These are phyloP conservation scores for Vigna reflexopilosa DNA, from an alignment of 306 rosid species.

Conservation along the genomic window DNA sequence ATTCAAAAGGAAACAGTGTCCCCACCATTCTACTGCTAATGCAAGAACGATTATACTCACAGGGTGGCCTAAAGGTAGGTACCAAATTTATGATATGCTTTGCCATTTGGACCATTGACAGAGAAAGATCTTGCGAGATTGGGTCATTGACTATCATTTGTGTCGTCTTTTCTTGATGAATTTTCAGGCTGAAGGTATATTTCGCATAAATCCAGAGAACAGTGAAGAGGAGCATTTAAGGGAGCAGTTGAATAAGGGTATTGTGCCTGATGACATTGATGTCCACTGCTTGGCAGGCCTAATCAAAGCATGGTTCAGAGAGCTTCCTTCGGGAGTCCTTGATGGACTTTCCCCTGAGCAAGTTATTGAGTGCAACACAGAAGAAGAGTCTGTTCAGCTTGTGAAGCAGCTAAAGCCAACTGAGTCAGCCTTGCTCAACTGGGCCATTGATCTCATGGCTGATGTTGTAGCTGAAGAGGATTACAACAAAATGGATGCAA, in stretches of 20 bases:
- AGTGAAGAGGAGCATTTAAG: conserved; percentile 86
- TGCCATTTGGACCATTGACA: not conserved
- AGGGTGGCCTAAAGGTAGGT: conserved; percentile 90
- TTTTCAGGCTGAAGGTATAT: conserved; percentile 87
- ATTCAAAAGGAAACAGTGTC: conserved; percentile 91
- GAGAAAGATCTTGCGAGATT: not conserved
- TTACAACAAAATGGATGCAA: conserved; percentile 88
- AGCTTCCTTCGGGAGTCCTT: conserved; percentile 92
- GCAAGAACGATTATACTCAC: conserved; percentile 95
- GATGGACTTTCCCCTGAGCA: conserved; percentile 96
- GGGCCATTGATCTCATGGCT: conserved; percentile 96
- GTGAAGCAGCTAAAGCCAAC: conserved; percentile 83
- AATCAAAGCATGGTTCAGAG: conserved; percentile 97
- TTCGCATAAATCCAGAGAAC: conserved; percentile 91
- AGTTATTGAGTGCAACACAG: conserved; percentile 88
- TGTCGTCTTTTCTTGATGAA: conserved; percentile 23
- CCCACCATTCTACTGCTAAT: conserved; percentile 86
- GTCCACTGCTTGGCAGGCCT: conserved; percentile 93
- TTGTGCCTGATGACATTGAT: conserved; percentile 86
- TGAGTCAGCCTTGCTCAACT: conserved; percentile 75
- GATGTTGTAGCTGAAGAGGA: conserved; percentile 97
- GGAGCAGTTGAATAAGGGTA: conserved; percentile 81
- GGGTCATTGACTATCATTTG: conserved; percentile 19
- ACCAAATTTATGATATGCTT: conserved; percentile 12
- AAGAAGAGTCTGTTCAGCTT: conserved; percentile 84